These are phyloP conservation scores for Pichia sp. DNA, from an alignment of 1,139 yeast species.

Conservation along the genomic window DNA sequence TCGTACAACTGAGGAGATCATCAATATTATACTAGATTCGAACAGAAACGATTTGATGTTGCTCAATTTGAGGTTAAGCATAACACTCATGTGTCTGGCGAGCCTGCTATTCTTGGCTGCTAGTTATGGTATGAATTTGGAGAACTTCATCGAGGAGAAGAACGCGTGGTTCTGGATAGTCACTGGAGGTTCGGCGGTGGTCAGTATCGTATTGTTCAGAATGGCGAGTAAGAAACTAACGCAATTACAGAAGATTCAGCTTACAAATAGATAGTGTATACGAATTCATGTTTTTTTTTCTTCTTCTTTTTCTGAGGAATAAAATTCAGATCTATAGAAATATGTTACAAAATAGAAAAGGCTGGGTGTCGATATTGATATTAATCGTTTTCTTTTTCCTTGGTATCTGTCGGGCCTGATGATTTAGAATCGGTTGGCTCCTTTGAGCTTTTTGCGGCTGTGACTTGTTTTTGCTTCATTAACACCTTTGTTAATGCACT, in stretches of 20 bases:
- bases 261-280: conserved; percentile 36
- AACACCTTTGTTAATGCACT: conserved; percentile 23
- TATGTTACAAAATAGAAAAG: background rate
- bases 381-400: background rate
- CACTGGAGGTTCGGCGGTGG: conserved; percentile 39
- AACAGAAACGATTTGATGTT: conserved; percentile 76
- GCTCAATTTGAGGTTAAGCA: conserved; percentile 62
- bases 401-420: background rate
- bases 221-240: conserved; percentile 47
- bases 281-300: background rate
- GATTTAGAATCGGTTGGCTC: background rate
- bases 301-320: background rate
- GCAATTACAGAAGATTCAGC: conserved; percentile 60
- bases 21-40: conserved; percentile 72
- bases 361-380: background rate
- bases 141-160: conserved; percentile 70
- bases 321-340: background rate
- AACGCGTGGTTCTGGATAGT: conserved; percentile 50
- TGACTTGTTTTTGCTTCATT: conserved; percentile 13
- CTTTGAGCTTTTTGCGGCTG: background rate
- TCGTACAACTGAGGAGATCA: conserved; percentile 75
- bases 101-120: conserved; percentile 69
- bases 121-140: conserved; percentile 76
- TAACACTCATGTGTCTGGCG: conserved; percentile 56
- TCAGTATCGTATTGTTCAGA: conserved; percentile 40